Percentiles rank a stretch among this genome's conserved stretches.
Evolutionary conservation across 1,284 basidiomycete species (phyloP).

Genomic region (Bjerkandera adusta): DNA sequence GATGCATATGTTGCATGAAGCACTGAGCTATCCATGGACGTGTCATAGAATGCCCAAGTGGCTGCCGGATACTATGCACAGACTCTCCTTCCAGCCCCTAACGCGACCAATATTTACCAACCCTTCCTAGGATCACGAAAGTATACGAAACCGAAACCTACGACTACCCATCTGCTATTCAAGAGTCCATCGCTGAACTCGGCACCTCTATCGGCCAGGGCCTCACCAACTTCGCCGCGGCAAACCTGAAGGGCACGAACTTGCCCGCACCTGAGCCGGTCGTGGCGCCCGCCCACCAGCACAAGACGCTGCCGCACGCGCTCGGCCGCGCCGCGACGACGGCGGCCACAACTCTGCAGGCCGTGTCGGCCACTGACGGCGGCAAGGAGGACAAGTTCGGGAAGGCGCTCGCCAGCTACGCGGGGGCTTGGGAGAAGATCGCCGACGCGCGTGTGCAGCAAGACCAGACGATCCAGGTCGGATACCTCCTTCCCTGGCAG

Average conservation of each 20-base stretch:
- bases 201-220: constrained; percentile 74
- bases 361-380: constrained; percentile 35
- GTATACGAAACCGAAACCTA: constrained; percentile 87
- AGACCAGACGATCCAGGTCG: constrained; percentile 71
- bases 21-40: too few relatives aligned
- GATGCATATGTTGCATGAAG: too few relatives aligned
- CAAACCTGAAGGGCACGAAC: constrained; percentile 87
- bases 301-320: constrained; percentile 96
- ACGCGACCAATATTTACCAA: constrained; percentile 6
- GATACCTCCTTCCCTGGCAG: constrained; percentile 92
- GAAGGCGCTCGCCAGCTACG: constrained; percentile 78
- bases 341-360: constrained; percentile 59
- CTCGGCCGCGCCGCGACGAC: constrained; percentile 79
- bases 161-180: constrained; percentile 83
- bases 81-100: not conserved
- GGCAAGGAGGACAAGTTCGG: constrained; percentile 68
- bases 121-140: constrained; percentile 64
- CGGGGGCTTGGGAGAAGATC: constrained; percentile 84
- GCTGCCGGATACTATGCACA: too few relatives aligned
- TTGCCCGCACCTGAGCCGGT: constrained; percentile 75
- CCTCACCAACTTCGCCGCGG: constrained; percentile 84
- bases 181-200: constrained; percentile 72
- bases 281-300: constrained; percentile 53
- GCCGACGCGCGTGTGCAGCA: constrained; percentile 84
- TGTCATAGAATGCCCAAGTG: too few relatives aligned